phyloP scores from a whole-genome alignment of 768 basidiomycete genomes.

The Lentinula aciculospora region DNA sequence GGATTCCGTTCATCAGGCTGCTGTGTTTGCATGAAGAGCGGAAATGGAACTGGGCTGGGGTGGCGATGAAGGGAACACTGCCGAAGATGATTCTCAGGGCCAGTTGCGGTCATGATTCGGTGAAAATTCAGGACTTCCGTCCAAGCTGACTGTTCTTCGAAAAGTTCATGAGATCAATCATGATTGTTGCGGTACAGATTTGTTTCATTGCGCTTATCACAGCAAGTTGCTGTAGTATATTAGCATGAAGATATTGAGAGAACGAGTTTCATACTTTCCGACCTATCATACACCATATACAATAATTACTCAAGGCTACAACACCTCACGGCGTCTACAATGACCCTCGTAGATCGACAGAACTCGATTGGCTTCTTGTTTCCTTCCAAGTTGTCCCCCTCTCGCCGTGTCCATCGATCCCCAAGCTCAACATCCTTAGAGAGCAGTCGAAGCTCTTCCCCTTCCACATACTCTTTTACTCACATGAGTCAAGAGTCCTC shows the following conservation, averaged over 20 bases:
- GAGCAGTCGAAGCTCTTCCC: slow-evolving; percentile 30
- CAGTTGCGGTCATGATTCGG: background rate
- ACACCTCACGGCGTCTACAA: background rate
- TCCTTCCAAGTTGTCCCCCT: slow-evolving; percentile 25
- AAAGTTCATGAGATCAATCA: background rate
- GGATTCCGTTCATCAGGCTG: background rate
- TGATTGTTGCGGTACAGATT: slow-evolving; percentile 3
- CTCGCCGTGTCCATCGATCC: slow-evolving; percentile 55
- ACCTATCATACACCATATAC: background rate
- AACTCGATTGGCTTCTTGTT: slow-evolving; percentile 15
- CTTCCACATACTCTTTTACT: background rate
- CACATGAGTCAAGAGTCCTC: background rate
- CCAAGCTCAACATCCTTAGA: slow-evolving; percentile 51
- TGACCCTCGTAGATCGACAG: background rate
- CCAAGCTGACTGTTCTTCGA: background rate
- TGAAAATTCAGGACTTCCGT: background rate
- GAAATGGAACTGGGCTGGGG: background rate
- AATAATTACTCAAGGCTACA: background rate
- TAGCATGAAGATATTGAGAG: background rate
- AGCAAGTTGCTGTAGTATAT: background rate
- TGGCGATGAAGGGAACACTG: background rate
- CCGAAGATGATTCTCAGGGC: background rate
- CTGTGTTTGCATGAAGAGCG: slow-evolving; percentile 1
- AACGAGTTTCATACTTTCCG: background rate
- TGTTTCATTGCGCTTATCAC: background rate